Evolutionary conservation across 768 basidiomycete genomes (phyloP), one percentile per base, ranked within the genome.

Genomic region (Lactarius evosmus): DNA sequence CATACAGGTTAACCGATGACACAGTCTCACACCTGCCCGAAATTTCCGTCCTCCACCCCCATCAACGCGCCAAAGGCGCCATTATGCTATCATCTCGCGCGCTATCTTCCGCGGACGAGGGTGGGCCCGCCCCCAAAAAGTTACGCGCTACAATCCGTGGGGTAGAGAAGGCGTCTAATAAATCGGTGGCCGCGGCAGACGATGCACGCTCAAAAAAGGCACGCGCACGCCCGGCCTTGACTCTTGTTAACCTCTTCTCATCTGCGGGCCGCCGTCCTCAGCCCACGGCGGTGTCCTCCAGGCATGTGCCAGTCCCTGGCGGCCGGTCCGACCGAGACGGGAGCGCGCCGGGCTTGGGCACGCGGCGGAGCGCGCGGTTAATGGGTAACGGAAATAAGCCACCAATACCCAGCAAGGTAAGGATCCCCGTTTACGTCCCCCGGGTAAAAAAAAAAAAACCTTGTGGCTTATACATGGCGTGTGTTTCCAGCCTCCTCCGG

Each of bases 161-260:
- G 29, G 58, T 54, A 41, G 57, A 73, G 57, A 87, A 86, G 74
- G 75, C 82, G 68, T 80, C 78, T 72, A 90, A 87, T 72, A 90
- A 88, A 80, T 74, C 82, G 70, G 78, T 77, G 72, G 75, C 80
- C 66, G 63, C 67, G 64, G 71, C 69, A 67, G 70, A 71, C 71
- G 87, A 87, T 77, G 86, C 88, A 76, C 83, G 85, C 75, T 79
- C 82, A 82, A 90, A 89, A 88, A 91, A 92, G 89, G 90, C 86
- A 89, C 85, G 88, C 86, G 85, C 85, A 82, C 88, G 86, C 85
- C 86, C 86, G 87, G 87, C 85, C 82, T 82, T 89, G 83, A 86
- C 83, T 79, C 84, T 88, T 87, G 82, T 85, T 88, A 89, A 89
- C 80, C 81, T 88, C 81, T 88, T 89, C 88, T 90, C 88, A 89